Percentiles rank a stretch among this genome's conserved stretches.
phyloP scores from a whole-genome alignment of 129 eudicot genomes.

The Chrysanthemum lavandulifolium region DNA sequence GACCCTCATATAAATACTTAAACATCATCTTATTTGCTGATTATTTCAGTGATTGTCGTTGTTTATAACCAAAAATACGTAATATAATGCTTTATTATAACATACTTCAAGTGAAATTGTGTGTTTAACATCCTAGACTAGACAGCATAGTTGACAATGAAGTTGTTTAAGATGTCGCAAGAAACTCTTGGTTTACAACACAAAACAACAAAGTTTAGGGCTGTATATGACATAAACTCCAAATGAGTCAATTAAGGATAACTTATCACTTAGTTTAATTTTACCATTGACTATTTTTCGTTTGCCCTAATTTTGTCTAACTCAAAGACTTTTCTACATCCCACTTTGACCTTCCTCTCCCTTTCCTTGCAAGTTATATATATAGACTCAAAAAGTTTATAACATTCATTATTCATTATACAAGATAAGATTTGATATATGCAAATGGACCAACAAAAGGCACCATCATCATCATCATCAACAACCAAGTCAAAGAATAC shows the following conservation, averaged over 20 bases:
- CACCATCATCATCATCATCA: background rate
- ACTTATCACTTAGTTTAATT: slow-evolving; percentile 2
- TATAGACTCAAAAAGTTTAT: background rate
- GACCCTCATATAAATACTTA: too few species aligned
- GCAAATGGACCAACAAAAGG: slow-evolving; percentile 36
- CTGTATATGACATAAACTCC: background rate
- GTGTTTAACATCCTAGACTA: too few species aligned
- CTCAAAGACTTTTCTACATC: slow-evolving; percentile 15
- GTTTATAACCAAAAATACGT: too few species aligned
- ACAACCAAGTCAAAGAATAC: slow-evolving; percentile 43
- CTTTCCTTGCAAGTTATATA: slow-evolving; percentile 10
- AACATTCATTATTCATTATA: background rate
- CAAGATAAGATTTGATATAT: slow-evolving; percentile 6
- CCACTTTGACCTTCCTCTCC: slow-evolving; percentile 6
- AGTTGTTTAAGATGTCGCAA: background rate
- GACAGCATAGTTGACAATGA: too few species aligned
- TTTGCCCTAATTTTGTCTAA: slow-evolving; percentile 18
- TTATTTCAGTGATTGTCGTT: too few species aligned
- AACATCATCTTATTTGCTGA: too few species aligned
- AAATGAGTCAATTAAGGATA: slow-evolving; percentile 21
- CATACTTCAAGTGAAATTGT: too few species aligned
- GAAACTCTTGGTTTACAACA: background rate
- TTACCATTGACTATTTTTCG: slow-evolving; percentile 20
- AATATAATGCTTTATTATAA: too few species aligned
- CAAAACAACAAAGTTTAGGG: background rate